Evolutionary conservation across 495 filamentous ascomycete genomes (phyloP).

Genomic region (Daldinia concentrica): DNA sequence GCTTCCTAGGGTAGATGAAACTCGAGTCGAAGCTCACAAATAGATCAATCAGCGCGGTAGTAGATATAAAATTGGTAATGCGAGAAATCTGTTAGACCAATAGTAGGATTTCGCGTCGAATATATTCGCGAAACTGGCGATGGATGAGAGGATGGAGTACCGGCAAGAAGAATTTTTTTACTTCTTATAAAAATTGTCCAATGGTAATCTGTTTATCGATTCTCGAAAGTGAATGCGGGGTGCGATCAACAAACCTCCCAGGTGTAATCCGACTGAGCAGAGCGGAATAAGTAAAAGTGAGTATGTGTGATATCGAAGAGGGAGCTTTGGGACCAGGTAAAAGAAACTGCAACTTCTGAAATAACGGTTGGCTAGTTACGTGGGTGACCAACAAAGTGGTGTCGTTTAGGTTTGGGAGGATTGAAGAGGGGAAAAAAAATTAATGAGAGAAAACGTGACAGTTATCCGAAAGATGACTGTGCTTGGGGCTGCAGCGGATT

Average conservation of each 20-base stretch:
- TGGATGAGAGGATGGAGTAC: constrained; percentile 20
- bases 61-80: constrained; percentile 6
- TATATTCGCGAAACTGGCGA: constrained; percentile 18
- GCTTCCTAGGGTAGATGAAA: constrained; percentile 20
- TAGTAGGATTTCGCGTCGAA: constrained; percentile 28
- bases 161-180: constrained; percentile 36
- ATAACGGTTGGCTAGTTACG: constrained; percentile 19
- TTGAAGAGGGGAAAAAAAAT: constrained; percentile 27
- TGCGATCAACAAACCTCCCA: constrained; percentile 37
- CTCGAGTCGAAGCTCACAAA: constrained; percentile 18
- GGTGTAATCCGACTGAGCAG: constrained; percentile 9
- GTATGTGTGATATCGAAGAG: neutral
- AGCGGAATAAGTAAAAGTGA: neutral
- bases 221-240: constrained; percentile 40
- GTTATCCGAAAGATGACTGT: constrained; percentile 43
- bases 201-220: constrained; percentile 38
- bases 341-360: constrained; percentile 21
- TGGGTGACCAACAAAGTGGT: constrained; percentile 5
- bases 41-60: constrained; percentile 4
- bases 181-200: constrained; percentile 24
- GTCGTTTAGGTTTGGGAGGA: constrained; percentile 30
- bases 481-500: constrained; percentile 38
- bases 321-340: neutral
- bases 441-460: constrained; percentile 41
- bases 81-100: constrained; percentile 19